A percentile compares a stretch with the other conserved stretches of the same genome.
These are phyloP conservation scores for Cyclanthera cordifolia DNA, from an alignment of 306 rosid species.

Conservation along the genomic window DNA sequence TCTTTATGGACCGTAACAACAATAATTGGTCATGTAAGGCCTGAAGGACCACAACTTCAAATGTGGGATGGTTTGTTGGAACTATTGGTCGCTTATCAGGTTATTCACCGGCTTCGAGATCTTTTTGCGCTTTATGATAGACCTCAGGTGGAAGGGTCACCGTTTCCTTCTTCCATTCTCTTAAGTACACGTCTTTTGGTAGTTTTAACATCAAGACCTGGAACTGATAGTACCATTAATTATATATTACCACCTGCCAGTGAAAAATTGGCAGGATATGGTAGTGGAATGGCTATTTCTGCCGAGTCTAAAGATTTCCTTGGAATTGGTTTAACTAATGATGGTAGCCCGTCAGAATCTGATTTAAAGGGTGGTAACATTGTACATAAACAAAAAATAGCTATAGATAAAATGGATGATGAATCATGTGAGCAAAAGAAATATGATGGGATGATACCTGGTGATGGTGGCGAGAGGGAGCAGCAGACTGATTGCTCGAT, in stretches of 20 bases:
- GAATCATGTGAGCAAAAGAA: constrained; percentile 28
- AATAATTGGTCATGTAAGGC: constrained; percentile 64
- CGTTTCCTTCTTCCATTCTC: constrained; percentile 78
- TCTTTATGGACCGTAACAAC: constrained; percentile 73
- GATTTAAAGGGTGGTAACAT: constrained; percentile 29
- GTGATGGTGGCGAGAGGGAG: constrained; percentile 27
- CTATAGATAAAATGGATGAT: constrained; percentile 63
- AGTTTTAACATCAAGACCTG: constrained; percentile 69
- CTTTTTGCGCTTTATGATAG: constrained; percentile 96
- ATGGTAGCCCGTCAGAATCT: constrained; percentile 29
- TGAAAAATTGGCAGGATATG: constrained; percentile 29
- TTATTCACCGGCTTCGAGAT: constrained; percentile 81
- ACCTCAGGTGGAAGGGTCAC: constrained; percentile 94
- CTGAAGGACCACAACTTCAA: constrained; percentile 76
- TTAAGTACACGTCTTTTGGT: constrained; percentile 70
- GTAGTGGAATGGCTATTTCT: constrained; percentile 31
- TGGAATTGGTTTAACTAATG: constrained; percentile 26
- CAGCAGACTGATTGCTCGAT: constrained; percentile 34
- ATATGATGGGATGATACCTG: constrained; percentile 29
- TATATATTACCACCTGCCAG: constrained; percentile 45
- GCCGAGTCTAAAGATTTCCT: constrained; percentile 29
- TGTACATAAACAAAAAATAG: constrained; percentile 53
- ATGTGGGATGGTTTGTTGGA: constrained; percentile 93
- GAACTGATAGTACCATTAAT: constrained; percentile 41
- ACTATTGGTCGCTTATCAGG: constrained; percentile 74